These are phyloP conservation scores for Fusarium continuum DNA, from an alignment of 2,329 filamentous ascomycete genomes.

Conservation along the genomic window DNA sequence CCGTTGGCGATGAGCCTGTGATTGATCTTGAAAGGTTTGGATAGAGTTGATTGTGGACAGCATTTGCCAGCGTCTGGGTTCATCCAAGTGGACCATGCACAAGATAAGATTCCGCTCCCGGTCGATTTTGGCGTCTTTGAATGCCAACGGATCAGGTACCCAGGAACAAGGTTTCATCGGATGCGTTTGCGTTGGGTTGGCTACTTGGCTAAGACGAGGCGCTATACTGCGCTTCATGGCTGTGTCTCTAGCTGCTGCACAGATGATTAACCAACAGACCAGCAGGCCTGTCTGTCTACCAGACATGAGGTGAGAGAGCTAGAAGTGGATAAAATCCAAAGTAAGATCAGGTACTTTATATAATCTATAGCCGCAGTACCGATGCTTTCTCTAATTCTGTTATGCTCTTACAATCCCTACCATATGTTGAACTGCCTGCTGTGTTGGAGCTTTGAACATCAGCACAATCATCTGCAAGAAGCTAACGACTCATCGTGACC, in stretches of 20 bases:
- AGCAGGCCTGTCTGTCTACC: too few species aligned
- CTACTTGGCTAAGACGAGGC: slow-evolving; percentile 37
- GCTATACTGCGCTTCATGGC: slow-evolving; percentile 33
- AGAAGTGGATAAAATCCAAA: too few species aligned
- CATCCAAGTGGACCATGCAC: background rate
- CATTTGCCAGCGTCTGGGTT: background rate
- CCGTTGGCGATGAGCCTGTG: background rate
- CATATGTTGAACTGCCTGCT: too few species aligned
- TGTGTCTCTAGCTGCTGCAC: background rate
- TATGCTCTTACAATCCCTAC: too few species aligned
- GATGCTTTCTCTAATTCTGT: too few species aligned
- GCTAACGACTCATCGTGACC: too few species aligned
- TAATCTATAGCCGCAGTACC: too few species aligned
- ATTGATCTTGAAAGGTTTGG: background rate
- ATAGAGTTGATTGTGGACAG: background rate
- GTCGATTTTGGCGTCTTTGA: slow-evolving; percentile 1
- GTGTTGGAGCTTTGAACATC: too few species aligned
- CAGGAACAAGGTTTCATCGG: slow-evolving; percentile 38
- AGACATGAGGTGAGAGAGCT: too few species aligned
- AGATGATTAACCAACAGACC: slow-evolving; percentile 12
- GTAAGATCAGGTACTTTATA: too few species aligned
- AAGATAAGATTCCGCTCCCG: slow-evolving; percentile 6
- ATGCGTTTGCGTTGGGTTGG: too few species aligned
- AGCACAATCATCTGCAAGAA: too few species aligned
- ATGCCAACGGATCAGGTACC: slow-evolving; percentile 31